phyloP scores from a whole-genome alignment of 2,329 filamentous ascomycete genomes.

The Neofusicoccum kwambonambiense region DNA sequence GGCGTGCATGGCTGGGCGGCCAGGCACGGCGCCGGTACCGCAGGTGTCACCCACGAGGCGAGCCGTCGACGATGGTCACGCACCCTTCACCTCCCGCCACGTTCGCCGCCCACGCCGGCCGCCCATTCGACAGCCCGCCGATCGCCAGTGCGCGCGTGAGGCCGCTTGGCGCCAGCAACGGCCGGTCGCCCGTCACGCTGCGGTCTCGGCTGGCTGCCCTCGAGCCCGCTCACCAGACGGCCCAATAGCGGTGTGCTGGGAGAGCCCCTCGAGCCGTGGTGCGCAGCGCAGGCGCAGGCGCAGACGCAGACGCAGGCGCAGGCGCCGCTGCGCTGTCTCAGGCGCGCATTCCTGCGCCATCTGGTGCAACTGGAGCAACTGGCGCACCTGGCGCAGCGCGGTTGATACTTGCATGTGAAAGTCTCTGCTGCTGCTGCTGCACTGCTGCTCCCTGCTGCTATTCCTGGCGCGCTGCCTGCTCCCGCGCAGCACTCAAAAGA shows the following conservation, averaged over 20 bases:
- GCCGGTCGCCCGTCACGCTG: background rate
- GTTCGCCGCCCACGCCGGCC: background rate
- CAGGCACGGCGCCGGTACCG: conserved; percentile 5
- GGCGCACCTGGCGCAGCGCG: background rate
- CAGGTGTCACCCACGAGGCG: conserved; percentile 10
- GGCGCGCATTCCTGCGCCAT: background rate
- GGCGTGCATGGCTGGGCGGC: background rate
- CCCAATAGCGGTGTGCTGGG: no score
- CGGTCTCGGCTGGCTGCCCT: background rate
- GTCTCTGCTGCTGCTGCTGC: background rate
- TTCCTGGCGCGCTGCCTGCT: background rate
- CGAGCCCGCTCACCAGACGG: background rate
- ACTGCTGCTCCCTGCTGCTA: background rate
- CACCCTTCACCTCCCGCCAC: conserved; percentile 12
- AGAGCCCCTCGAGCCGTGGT: no score
- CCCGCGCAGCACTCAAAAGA: background rate
- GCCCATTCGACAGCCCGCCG: background rate
- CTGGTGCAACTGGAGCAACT: background rate
- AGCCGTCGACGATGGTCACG: conserved; percentile 3
- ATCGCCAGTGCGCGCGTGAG: background rate
- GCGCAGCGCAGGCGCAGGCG: no score
- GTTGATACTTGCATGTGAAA: conserved; percentile 1
- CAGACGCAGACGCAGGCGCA: no score
- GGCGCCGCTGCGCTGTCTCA: background rate
- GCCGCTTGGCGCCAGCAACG: background rate